A percentile compares a stretch with the other conserved stretches of the same genome.
These are phyloP conservation scores for Hyaloscypha hepaticicola DNA, from an alignment of 495 filamentous ascomycete genomes.

Conservation along the genomic window DNA sequence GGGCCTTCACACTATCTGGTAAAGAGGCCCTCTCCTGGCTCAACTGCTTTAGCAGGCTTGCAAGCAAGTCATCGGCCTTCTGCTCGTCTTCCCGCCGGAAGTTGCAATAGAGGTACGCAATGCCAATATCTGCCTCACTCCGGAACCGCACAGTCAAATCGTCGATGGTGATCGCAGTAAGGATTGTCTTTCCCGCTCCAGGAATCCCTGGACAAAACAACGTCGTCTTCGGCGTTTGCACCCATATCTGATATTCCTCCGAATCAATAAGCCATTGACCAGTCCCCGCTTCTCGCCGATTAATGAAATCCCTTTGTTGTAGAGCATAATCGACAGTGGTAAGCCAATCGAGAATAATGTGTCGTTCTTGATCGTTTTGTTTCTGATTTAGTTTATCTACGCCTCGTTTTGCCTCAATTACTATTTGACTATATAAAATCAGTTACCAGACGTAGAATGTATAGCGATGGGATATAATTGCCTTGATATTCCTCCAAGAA, in stretches of 20 bases:
- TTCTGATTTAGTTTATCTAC: constrained; percentile 5
- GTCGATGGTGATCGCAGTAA: constrained; percentile 35
- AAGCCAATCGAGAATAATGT: constrained; percentile 33
- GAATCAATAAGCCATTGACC: constrained; percentile 43
- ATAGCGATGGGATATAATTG: background rate
- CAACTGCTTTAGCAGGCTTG: constrained; percentile 33
- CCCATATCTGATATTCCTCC: constrained; percentile 37
- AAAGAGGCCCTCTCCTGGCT: constrained; percentile 28
- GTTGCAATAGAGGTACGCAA: constrained; percentile 45
- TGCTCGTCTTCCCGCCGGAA: constrained; percentile 37
- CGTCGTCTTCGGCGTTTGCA: constrained; percentile 22
- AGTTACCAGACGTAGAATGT: background rate
- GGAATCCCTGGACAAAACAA: constrained; percentile 45
- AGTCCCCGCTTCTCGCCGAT: constrained; percentile 37
- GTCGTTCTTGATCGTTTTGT: constrained; percentile 14
- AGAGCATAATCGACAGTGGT: constrained; percentile 31
- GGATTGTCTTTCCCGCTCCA: constrained; percentile 37
- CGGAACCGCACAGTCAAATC: constrained; percentile 29
- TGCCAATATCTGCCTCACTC: constrained; percentile 29
- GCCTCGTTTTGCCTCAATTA: constrained; percentile 4
- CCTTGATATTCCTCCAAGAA: background rate
- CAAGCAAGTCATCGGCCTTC: constrained; percentile 33
- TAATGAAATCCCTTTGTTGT: constrained; percentile 39
- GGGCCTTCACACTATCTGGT: constrained; percentile 29
- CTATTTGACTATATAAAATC: no score